Evolutionary conservation across 1,284 basidiomycete species (phyloP).

Genomic region (Limonomyces culmigenus): DNA sequence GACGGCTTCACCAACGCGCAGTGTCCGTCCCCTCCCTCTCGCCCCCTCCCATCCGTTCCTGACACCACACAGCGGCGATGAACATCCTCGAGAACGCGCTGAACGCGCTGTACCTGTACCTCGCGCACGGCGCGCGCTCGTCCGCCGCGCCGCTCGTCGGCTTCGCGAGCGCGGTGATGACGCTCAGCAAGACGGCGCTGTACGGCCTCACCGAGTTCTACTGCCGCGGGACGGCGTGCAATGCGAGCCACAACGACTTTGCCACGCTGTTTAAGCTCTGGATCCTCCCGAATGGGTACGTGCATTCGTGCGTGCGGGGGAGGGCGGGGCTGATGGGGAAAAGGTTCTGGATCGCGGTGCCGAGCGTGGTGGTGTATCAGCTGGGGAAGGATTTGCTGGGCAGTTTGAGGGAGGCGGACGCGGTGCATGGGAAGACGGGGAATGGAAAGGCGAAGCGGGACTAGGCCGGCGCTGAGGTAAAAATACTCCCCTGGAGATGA

Average conservation of each 20-base stretch:
- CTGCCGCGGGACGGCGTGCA: constrained; percentile 52
- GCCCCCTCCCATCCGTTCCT: neutral
- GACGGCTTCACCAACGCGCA: constrained; percentile 83
- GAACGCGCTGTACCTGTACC: constrained; percentile 64
- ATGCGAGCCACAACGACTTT: constrained; percentile 57
- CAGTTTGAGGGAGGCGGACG: constrained; percentile 23
- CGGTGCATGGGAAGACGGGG: too few relatives aligned
- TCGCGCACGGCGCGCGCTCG: constrained; percentile 41
- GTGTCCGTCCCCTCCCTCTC: constrained; percentile 25
- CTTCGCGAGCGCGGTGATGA: constrained; percentile 58
- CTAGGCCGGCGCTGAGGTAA: too few relatives aligned
- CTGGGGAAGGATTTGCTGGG: constrained; percentile 39
- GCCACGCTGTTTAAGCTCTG: constrained; percentile 41
- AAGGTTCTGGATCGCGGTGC: constrained; percentile 61
- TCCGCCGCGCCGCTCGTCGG: constrained; percentile 60
- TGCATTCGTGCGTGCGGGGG: constrained; percentile 7
- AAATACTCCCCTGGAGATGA: too few relatives aligned
- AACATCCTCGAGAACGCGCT: constrained; percentile 70
- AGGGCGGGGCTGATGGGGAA: constrained; percentile 1
- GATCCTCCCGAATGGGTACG: constrained; percentile 68
- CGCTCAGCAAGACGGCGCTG: constrained; percentile 71
- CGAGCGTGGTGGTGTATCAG: constrained; percentile 33
- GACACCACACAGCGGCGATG: constrained; percentile 35
- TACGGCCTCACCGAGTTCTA: constrained; percentile 61
- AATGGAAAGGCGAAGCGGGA: too few relatives aligned